Evolutionary conservation across 768 basidiomycete genomes (phyloP).

Genomic region (Mrakia frigida): DNA sequence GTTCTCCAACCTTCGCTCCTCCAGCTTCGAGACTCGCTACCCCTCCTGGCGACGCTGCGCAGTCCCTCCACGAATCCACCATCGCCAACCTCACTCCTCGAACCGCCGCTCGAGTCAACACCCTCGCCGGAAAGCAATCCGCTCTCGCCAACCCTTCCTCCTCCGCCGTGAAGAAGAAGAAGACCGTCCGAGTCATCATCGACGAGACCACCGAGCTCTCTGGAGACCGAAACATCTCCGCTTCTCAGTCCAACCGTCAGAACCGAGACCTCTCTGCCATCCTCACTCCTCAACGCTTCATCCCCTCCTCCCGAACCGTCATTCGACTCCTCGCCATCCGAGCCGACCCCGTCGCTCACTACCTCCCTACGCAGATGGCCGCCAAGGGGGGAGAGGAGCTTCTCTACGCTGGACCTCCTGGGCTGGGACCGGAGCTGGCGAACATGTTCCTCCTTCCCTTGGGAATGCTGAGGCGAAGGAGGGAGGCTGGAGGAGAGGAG

Average conservation of each 20-base stretch:
- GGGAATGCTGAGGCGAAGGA: constrained; percentile 54
- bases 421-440: constrained; percentile 66
- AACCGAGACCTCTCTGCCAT: constrained; percentile 28
- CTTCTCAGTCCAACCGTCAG: constrained; percentile 54
- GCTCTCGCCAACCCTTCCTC: constrained; percentile 48
- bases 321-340: constrained; percentile 82
- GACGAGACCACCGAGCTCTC: constrained; percentile 82
- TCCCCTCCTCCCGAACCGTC: constrained; percentile 76
- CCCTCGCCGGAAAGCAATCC: constrained; percentile 39
- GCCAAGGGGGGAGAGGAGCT: constrained; percentile 49
- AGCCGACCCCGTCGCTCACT: constrained; percentile 75
- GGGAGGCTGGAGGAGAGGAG: constrained; percentile 38
- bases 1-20: constrained; percentile 50
- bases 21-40: constrained; percentile 39
- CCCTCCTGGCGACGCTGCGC: constrained; percentile 60
- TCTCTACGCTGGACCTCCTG: constrained; percentile 75
- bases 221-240: constrained; percentile 47
- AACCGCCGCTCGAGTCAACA: constrained; percentile 47
- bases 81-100: constrained; percentile 48
- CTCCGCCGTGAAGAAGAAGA: constrained; percentile 54
- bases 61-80: constrained; percentile 68
- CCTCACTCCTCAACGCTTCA: constrained; percentile 58
- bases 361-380: constrained; percentile 77
- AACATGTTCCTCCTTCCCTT: constrained; percentile 76
- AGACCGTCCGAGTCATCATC: constrained; percentile 61